Evolutionary conservation across 768 basidiomycete species (phyloP).

Genomic region (Pisolithus microcarpus): DNA sequence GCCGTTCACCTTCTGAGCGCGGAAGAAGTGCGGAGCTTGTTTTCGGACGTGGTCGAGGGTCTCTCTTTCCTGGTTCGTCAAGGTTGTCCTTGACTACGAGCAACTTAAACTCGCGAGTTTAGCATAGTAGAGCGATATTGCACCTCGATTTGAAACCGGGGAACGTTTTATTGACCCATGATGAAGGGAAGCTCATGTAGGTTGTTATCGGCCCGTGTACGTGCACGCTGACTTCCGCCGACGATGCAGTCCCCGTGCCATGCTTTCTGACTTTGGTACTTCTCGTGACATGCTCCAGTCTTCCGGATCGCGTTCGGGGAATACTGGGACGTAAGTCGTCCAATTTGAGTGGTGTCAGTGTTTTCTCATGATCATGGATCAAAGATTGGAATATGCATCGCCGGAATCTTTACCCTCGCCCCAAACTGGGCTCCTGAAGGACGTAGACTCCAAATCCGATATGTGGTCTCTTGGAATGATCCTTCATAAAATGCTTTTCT

Average conservation of each 20-base stretch:
- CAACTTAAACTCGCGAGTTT: slow-evolving; percentile 6
- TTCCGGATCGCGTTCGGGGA: slow-evolving; percentile 69
- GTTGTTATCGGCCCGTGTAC: slow-evolving; percentile 15
- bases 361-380: neutral
- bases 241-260: slow-evolving; percentile 68
- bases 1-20: slow-evolving; percentile 81
- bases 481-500: slow-evolving; percentile 87
- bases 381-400: slow-evolving; percentile 77
- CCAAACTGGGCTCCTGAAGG: slow-evolving; percentile 54
- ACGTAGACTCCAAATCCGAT: slow-evolving; percentile 83
- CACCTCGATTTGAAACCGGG: slow-evolving; percentile 94
- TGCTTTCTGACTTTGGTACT: slow-evolving; percentile 95
- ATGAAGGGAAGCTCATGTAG: slow-evolving; percentile 76
- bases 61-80: slow-evolving; percentile 72
- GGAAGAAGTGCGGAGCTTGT: slow-evolving; percentile 75
- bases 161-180: slow-evolving; percentile 88
- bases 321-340: slow-evolving; percentile 82
- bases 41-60: slow-evolving; percentile 81
- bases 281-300: slow-evolving; percentile 83
- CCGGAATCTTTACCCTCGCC: slow-evolving; percentile 80
- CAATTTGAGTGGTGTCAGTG: neutral
- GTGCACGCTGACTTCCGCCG: neutral
- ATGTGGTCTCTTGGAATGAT: slow-evolving; percentile 99
- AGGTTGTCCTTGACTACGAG: neutral
- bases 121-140: slow-evolving; percentile 81